Conservation (phyloP, 2,329 filamentous ascomycete species). For the Amylocarpus encephaloides region DNA sequence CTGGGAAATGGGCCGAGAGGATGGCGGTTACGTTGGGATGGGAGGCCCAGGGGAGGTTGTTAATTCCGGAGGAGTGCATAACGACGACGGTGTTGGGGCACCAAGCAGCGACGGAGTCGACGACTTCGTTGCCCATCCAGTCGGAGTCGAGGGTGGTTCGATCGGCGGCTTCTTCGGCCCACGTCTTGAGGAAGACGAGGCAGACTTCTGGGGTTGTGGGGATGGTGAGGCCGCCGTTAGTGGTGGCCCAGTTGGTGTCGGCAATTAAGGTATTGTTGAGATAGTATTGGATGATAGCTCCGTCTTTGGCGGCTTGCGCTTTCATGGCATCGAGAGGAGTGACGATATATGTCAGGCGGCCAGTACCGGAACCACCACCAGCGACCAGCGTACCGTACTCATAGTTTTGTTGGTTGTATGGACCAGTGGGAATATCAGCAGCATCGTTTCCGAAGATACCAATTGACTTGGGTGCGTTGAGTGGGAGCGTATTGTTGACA, state of each 20-base stretch:
- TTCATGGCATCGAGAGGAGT: conserved; percentile 51
- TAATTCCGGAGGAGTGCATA: conserved; percentile 55
- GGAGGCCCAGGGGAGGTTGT: conserved; percentile 69
- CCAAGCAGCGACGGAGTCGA: conserved; percentile 43
- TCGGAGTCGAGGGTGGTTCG: conserved; percentile 35
- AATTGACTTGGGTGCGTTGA: conserved; percentile 40
- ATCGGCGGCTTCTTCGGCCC: conserved; percentile 66
- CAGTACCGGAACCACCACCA: conserved; percentile 45
- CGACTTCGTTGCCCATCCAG: conserved; percentile 22
- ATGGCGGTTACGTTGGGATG: conserved; percentile 70
- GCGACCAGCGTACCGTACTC: conserved; percentile 42
- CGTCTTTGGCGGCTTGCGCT: conserved; percentile 42
- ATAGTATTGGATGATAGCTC: conserved; percentile 54
- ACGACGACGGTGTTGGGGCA: conserved; percentile 51
- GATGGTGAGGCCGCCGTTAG: conserved; percentile 25
- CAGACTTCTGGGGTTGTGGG: conserved; percentile 54
- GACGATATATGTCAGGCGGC: conserved; percentile 41
- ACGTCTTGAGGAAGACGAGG: conserved; percentile 58
- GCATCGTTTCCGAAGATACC: conserved; percentile 51
- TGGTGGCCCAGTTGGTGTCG: conserved; percentile 20
- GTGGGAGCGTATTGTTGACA: conserved; percentile 52
- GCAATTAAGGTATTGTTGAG: conserved; percentile 37
- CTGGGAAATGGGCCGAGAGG: conserved; percentile 72
- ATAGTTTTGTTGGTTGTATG: conserved; percentile 25
- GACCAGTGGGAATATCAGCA: conserved; percentile 48